phyloP scores from a whole-genome alignment of 2,329 filamentous ascomycete species.

The Ceratocystis huliohia region DNA sequence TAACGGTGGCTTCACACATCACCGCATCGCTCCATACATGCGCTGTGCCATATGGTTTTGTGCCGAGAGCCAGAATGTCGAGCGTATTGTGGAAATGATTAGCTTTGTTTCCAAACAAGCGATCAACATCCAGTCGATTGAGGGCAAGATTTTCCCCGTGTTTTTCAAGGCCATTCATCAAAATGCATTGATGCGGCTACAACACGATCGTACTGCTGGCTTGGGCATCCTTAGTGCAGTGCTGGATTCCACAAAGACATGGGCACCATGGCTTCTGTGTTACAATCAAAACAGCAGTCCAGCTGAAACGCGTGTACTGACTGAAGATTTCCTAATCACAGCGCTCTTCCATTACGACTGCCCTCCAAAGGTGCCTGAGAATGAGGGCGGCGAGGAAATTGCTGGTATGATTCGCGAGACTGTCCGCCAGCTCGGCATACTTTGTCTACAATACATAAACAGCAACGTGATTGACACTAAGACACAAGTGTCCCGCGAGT shows the following conservation, averaged over 20 bases:
- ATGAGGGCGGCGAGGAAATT: conserved; percentile 27
- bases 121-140: conserved; percentile 33
- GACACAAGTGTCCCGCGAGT: conserved; percentile 32
- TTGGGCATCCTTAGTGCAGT: background rate
- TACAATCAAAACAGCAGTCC: conserved; percentile 26
- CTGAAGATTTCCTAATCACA: conserved; percentile 34
- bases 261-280: conserved; percentile 40
- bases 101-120: conserved; percentile 35
- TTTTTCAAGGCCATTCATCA: conserved; percentile 29
- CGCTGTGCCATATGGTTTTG: conserved; percentile 45
- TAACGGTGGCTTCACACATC: conserved; percentile 36
- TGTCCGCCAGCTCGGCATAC: conserved; percentile 32
- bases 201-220: background rate
- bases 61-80: conserved; percentile 29
- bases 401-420: conserved; percentile 28
- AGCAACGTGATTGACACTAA: conserved; percentile 35
- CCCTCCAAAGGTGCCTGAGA: conserved; percentile 25
- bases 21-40: conserved; percentile 42
- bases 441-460: conserved; percentile 36
- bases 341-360: conserved; percentile 32
- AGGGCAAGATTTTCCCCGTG: conserved; percentile 38
- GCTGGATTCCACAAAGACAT: conserved; percentile 29
- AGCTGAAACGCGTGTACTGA: conserved; percentile 30
- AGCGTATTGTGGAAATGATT: conserved; percentile 31
- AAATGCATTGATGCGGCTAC: background rate